Evolutionary conservation across 139 green algal species (phyloP).

Genomic region (Desmodesmus armatus): DNA sequence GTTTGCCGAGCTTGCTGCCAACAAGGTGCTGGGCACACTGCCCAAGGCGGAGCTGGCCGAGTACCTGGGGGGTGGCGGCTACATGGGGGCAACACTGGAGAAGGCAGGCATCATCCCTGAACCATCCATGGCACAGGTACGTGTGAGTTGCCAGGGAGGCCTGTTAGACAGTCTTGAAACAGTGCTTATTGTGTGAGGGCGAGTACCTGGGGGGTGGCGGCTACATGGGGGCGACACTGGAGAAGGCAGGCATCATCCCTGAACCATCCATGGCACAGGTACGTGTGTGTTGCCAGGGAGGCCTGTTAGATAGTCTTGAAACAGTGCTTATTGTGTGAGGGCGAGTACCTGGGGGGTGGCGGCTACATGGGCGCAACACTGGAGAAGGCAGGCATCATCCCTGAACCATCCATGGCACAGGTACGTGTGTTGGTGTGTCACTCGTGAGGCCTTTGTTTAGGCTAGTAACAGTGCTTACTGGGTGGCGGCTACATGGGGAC

Average conservation of each 20-base stretch:
- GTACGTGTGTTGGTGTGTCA: constrained; percentile 31
- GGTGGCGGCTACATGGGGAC: too few species aligned
- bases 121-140: constrained; percentile 76
- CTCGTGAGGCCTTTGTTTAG: background rate
- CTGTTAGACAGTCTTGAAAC: too few species aligned
- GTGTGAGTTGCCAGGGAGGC: too few species aligned
- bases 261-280: constrained; percentile 81
- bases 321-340: too few species aligned
- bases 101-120: constrained; percentile 74
- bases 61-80: constrained; percentile 70
- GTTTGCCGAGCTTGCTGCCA: constrained; percentile 87
- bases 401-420: constrained; percentile 80
- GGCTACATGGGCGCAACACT: constrained; percentile 65
- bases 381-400: constrained; percentile 68
- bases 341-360: constrained; percentile 71
- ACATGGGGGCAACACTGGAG: constrained; percentile 64
- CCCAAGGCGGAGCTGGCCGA: constrained; percentile 49
- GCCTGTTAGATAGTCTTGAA: too few species aligned
- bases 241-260: constrained; percentile 69
- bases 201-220: constrained; percentile 73
- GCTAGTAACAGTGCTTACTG: too few species aligned
- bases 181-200: too few species aligned
- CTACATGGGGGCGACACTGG: constrained; percentile 63
- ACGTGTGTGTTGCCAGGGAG: too few species aligned
- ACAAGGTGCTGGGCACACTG: constrained; percentile 69